Evolutionary conservation across 2,329 filamentous ascomycete genomes (phyloP).

Genomic region (Aspergillus felis): DNA sequence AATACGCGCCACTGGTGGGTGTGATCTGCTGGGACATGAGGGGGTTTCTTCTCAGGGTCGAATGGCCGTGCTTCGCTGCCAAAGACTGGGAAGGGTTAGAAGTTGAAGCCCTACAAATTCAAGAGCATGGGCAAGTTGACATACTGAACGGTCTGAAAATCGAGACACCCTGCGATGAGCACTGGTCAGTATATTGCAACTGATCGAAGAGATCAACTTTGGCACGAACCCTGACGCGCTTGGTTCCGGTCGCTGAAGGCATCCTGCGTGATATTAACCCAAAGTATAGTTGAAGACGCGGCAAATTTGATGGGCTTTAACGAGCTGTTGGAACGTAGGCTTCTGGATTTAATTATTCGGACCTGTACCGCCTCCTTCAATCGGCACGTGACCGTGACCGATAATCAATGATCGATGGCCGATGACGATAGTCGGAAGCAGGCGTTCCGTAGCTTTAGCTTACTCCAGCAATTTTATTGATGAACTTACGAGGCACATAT

Average conservation of each 20-base stretch:
- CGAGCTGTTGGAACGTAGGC: not conserved
- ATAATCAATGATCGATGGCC: not conserved
- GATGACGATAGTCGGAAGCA: not conserved
- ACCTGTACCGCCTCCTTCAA: not conserved
- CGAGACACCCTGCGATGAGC: conserved; percentile 37
- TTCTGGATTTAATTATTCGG: not conserved
- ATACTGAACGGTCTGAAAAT: conserved; percentile 46
- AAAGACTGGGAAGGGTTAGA: conserved; percentile 53
- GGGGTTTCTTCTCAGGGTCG: conserved; percentile 70
- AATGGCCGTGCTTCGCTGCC: conserved; percentile 77
- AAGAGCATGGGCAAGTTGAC: conserved; percentile 8
- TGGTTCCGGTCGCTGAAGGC: conserved; percentile 52
- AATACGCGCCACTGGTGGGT: conserved; percentile 97
- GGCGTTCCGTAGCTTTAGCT: not conserved
- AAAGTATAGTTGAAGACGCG: not conserved
- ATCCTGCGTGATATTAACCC: conserved; percentile 28
- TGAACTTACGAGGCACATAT: not conserved
- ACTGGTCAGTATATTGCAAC: conserved; percentile 16
- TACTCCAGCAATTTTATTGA: not conserved
- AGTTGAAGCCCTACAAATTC: not conserved
- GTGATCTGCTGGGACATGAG: conserved; percentile 78
- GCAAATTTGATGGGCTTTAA: not conserved
- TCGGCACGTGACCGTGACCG: not conserved
- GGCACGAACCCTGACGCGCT: conserved; percentile 48
- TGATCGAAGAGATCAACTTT: not conserved